Percentiles rank a stretch among this genome's conserved stretches.
Evolutionary conservation across 371 early-diverging fungal genomes (phyloP).

Genomic region (Rhizomucor miehei): DNA sequence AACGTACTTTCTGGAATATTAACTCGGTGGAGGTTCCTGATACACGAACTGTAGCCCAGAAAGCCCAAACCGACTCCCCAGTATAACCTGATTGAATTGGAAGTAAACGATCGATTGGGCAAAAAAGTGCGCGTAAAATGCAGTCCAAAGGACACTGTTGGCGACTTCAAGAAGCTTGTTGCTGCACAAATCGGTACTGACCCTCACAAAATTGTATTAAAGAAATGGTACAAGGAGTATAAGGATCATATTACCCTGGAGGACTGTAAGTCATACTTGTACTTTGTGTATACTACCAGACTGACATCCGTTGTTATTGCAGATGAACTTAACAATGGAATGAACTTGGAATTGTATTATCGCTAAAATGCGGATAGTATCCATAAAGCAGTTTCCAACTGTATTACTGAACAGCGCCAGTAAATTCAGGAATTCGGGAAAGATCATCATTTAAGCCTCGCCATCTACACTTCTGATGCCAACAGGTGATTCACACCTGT

Average conservation of each 20-base stretch:
- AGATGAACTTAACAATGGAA: conserved; percentile 92
- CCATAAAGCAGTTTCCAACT: no score
- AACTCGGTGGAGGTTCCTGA: background rate
- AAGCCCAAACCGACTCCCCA: conserved; percentile 17
- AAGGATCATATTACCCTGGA: conserved; percentile 94
- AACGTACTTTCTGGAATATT: background rate
- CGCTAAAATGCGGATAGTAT: conserved; percentile 16
- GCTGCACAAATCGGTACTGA: conserved; percentile 95
- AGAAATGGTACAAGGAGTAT: conserved; percentile 89
- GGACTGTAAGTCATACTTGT: conserved; percentile 73
- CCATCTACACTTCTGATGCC: no score
- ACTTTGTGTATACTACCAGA: background rate
- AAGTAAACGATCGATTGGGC: conserved; percentile 89
- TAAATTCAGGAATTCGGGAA: no score
- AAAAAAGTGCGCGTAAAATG: conserved; percentile 90
- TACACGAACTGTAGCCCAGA: conserved; percentile 10
- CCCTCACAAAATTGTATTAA: conserved; percentile 86
- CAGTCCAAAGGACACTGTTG: conserved; percentile 85
- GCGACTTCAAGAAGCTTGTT: conserved; percentile 88
- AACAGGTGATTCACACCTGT: no score
- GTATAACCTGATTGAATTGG: conserved; percentile 61
- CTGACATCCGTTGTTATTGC: background rate
- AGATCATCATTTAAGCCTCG: no score
- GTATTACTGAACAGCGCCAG: no score
- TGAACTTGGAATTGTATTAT: conserved; percentile 88